phyloP scores from a whole-genome alignment of 1,284 basidiomycete species.

The Porphyrellus sp. region DNA sequence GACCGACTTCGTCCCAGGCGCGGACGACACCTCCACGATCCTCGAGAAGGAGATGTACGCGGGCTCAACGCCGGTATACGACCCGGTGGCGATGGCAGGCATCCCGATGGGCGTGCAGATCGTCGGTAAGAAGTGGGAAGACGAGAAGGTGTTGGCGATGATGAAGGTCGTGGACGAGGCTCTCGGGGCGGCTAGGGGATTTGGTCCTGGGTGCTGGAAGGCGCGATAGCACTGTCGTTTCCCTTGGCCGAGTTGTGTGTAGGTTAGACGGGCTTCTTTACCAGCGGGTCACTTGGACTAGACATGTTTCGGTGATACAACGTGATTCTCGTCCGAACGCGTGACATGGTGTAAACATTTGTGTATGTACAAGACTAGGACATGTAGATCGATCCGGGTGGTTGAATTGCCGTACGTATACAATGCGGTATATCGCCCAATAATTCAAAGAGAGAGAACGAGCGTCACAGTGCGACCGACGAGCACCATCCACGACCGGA shows the following conservation, averaged over 20 bases:
- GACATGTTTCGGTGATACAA: neutral
- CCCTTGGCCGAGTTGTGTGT: too few species aligned
- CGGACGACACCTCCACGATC: constrained; percentile 48
- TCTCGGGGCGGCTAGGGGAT: constrained; percentile 49
- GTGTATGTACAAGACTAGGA: neutral
- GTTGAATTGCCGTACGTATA: constrained; percentile 17
- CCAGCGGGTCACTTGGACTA: neutral
- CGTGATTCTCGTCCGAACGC: neutral
- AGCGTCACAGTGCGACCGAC: neutral
- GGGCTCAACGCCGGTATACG: constrained; percentile 54
- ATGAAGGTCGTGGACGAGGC: constrained; percentile 79
- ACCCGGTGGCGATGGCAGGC: constrained; percentile 70
- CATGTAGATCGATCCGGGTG: neutral
- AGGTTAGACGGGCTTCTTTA: too few species aligned
- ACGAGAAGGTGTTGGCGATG: constrained; percentile 81
- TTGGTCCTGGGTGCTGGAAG: constrained; percentile 47
- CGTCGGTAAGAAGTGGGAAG: constrained; percentile 75
- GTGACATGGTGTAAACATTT: neutral
- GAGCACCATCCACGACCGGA: neutral
- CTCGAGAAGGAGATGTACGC: constrained; percentile 60
- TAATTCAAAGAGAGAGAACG: neutral
- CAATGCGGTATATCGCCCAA: constrained; percentile 16
- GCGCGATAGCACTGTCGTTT: neutral
- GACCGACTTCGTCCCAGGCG: constrained; percentile 51
- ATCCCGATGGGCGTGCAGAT: constrained; percentile 85